These are phyloP conservation scores for Oryza brachyantha DNA, from an alignment of 176 grass and related monocot genomes.

Conservation along the genomic window DNA sequence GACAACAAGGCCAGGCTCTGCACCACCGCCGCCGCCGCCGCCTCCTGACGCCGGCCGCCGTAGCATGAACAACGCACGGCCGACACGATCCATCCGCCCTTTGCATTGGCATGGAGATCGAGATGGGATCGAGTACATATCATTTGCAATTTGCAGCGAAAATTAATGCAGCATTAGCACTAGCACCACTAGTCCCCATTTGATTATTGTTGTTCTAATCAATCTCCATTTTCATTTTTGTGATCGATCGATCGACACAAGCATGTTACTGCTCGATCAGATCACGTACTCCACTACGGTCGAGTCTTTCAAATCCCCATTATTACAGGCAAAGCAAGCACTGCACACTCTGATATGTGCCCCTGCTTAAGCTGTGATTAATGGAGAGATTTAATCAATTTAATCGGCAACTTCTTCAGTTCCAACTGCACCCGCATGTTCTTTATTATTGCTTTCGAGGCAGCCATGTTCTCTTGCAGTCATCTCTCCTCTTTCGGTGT, in stretches of 20 bases:
- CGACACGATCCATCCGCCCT: not conserved
- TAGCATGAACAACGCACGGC: fast-evolving
- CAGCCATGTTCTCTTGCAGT: not conserved
- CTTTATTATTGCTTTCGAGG: not conserved
- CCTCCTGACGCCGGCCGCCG: constrained; percentile 16
- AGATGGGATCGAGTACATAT: constrained; percentile 13
- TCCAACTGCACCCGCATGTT: not conserved
- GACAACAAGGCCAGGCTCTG: constrained; percentile 50
- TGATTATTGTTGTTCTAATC: too few relatives aligned
- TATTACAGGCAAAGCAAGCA: not conserved
- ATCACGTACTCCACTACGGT: not conserved
- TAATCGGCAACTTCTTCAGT: not conserved
- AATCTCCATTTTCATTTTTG: too few relatives aligned
- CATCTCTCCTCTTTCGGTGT: not conserved
- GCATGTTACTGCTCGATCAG: not conserved
- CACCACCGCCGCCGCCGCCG: not conserved
- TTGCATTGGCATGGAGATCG: not conserved
- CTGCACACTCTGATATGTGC: not conserved
- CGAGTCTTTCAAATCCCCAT: not conserved
- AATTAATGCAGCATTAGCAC: not conserved
- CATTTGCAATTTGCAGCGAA: not conserved
- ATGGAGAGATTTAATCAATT: not conserved
- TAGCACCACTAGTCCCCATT: not conserved
- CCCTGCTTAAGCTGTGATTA: not conserved
- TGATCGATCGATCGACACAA: too few relatives aligned